Evolutionary conservation across 139 green algal species (phyloP), one percentile per base, ranked within the genome.

Genomic region (Chlamydomonas applanata): DNA sequence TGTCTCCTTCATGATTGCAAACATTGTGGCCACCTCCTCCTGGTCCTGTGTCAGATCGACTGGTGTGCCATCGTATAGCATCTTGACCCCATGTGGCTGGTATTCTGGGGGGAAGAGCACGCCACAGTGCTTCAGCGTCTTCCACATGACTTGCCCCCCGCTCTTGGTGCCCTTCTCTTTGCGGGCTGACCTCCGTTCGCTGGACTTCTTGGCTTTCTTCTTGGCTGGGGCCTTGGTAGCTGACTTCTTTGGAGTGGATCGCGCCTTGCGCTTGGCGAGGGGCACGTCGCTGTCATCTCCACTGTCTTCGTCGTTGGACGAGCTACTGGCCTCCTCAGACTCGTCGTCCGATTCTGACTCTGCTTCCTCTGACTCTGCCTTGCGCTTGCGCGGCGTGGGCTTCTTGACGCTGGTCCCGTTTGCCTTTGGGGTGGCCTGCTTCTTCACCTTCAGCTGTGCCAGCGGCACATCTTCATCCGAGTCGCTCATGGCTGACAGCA

Each of bases 1-100:
- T 0, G 96, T 98, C 20, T 97, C 95, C 69, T 89, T 87, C 96
- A 99, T 99, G 20, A 96, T 82, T 9, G 96, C 96, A 78, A 95
- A 98, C 76, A 98, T 94, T 46, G 88, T 95, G 22, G 96, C 96
- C 64, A 99, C 92, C 85, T 98, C 93, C 83, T 89, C 85, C 71
- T 91, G 85, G 44, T 97, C 92, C 0, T 88, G 83, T 0, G 92
- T 97, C 24, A 99, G 84, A 2, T 96, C 84, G 40, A 99, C 92
- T 2, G 92, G 92, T 68, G 93, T 82, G 44, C 90, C 91, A 62
- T 97, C 90, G 75, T 98, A 99, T 57, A 97, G 82, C 89, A 99
- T 94, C 80, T 97, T 97, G 24, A 99, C 79, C n/a, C 94, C 93
- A 76, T 98, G 94, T 2, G 92, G 91, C 70, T 86, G 63, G 52